These are phyloP conservation scores for Trichophyton simii DNA, from an alignment of 2,329 filamentous ascomycete genomes.

Conservation along the genomic window DNA sequence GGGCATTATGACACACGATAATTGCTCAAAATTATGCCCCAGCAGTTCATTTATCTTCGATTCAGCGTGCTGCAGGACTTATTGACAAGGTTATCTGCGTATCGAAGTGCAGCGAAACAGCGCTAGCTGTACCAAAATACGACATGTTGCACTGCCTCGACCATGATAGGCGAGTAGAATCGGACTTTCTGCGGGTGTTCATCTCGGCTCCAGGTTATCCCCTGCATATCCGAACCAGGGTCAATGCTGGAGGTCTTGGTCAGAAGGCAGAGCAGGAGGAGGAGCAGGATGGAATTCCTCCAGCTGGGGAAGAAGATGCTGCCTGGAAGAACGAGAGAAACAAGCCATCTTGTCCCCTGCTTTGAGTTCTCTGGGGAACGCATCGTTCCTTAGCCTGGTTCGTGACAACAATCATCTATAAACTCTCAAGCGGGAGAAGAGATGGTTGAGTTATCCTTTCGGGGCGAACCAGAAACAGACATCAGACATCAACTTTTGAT, in stretches of 20 bases:
- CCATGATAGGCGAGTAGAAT: not conserved
- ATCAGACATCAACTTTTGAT: not conserved
- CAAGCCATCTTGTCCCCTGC: not conserved
- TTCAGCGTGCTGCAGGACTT: not conserved
- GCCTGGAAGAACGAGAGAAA: not conserved
- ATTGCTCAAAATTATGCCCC: not conserved
- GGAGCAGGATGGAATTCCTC: not conserved
- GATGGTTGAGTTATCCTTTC: not conserved
- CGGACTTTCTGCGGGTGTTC: constrained; percentile 1
- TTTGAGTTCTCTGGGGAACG: not conserved
- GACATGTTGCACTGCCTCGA: not conserved
- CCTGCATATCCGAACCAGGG: not conserved
- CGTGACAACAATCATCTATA: not conserved
- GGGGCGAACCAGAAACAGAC: not conserved
- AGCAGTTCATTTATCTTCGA: not conserved
- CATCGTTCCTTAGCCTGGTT: not conserved
- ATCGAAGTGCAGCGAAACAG: not conserved
- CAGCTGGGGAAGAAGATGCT: not conserved
- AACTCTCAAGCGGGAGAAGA: too few relatives aligned
- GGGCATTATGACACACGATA: not conserved
- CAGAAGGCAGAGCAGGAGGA: not conserved
- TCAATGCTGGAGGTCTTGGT: not conserved
- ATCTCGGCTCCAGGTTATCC: constrained; percentile 3
- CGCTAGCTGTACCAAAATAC: not conserved
- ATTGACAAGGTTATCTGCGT: not conserved